Conservation (phyloP, 257 asterid genomes). For the Mentha longifolia region DNA sequence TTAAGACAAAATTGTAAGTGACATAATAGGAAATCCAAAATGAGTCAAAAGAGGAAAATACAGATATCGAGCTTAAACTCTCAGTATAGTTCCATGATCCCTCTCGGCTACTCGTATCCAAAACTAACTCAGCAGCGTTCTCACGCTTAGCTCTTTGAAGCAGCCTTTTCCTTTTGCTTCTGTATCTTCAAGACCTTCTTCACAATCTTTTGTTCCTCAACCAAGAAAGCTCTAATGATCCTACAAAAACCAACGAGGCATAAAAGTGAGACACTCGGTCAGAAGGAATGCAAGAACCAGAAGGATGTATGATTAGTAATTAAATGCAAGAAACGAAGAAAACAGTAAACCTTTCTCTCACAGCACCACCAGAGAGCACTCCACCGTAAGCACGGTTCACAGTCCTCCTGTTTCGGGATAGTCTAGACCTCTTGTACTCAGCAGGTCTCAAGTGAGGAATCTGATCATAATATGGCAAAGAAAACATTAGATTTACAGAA, state of each 20-base stretch:
- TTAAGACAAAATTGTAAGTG: constrained; percentile 31
- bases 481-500: neutral
- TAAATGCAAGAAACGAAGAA: too few relatives aligned
- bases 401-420: constrained; percentile 58
- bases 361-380: constrained; percentile 58
- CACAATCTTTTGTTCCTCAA: constrained; percentile 64
- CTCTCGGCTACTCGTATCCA: constrained; percentile 21
- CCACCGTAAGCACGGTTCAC: constrained; percentile 69
- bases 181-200: constrained; percentile 68
- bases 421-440: constrained; percentile 64
- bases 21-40: constrained; percentile 26
- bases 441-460: constrained; percentile 70
- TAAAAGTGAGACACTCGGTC: neutral
- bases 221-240: constrained; percentile 62
- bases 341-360: constrained; percentile 53
- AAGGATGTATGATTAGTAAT: neutral
- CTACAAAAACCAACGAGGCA: constrained; percentile 22
- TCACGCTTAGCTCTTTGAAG: constrained; percentile 44
- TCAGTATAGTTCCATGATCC: constrained; percentile 31
- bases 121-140: constrained; percentile 28
- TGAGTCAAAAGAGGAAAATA: constrained; percentile 32
- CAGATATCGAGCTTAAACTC: constrained; percentile 28
- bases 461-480: constrained; percentile 24
- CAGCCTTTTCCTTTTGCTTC: constrained; percentile 56
- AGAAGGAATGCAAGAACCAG: neutral